phyloP scores from a whole-genome alignment of 2,329 filamentous ascomycete genomes.

The Fusarium algeriense region DNA sequence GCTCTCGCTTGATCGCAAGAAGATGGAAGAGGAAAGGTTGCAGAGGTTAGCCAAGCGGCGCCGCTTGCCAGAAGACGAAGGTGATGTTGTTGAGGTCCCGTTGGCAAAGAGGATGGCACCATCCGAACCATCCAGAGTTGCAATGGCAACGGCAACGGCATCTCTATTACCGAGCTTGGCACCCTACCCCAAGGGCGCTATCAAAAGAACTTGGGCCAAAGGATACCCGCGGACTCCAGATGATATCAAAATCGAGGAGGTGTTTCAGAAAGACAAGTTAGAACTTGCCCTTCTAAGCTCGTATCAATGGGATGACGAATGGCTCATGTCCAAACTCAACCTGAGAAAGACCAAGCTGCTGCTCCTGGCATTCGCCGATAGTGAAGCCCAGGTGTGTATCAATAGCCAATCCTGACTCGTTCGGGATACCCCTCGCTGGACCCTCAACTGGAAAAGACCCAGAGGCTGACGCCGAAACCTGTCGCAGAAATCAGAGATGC shows the following conservation, averaged over 20 bases:
- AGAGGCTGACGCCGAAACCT: slow-evolving; percentile 36
- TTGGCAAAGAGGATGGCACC: slow-evolving; percentile 45
- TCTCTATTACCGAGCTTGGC: slow-evolving; percentile 41
- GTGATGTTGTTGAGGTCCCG: slow-evolving; percentile 48
- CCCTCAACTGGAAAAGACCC: slow-evolving; percentile 13
- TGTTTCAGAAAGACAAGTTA: slow-evolving; percentile 79
- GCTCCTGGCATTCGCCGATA: slow-evolving; percentile 68
- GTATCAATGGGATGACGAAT: slow-evolving; percentile 86
- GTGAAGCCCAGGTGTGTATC: slow-evolving; percentile 63
- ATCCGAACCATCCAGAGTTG: slow-evolving; percentile 16
- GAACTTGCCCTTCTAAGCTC: slow-evolving; percentile 86
- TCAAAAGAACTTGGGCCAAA: slow-evolving; percentile 85
- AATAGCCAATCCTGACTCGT: slow-evolving; percentile 16
- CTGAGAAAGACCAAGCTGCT: slow-evolving; percentile 70
- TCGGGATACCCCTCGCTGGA: slow-evolving; percentile 10
- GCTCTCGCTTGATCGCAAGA: slow-evolving; percentile 76
- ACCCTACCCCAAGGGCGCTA: slow-evolving; percentile 68
- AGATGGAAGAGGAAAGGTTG: slow-evolving; percentile 88
- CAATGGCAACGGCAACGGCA: slow-evolving; percentile 5
- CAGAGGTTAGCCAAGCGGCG: slow-evolving; percentile 72
- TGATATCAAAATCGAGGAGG: slow-evolving; percentile 89
- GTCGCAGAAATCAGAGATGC: slow-evolving; percentile 60
- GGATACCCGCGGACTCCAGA: slow-evolving; percentile 71
- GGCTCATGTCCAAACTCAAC: slow-evolving; percentile 80
- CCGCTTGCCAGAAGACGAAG: slow-evolving; percentile 43